Evolutionary conservation across 805 yeast species (phyloP), one percentile per base, ranked within the genome.

Genomic region (Wilhelminamyces savonicus): DNA sequence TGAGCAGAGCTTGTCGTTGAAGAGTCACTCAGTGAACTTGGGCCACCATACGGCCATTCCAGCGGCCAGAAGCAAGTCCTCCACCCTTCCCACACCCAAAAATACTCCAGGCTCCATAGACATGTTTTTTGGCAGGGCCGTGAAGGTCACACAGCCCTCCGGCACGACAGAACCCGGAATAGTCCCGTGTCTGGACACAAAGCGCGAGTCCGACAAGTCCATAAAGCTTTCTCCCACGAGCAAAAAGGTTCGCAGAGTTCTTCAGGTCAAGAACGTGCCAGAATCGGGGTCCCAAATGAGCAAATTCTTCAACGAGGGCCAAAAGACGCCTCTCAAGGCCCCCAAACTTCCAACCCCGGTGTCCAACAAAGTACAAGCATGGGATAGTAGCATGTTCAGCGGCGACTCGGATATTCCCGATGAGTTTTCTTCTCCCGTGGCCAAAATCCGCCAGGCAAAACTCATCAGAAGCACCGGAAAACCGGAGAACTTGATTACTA

Each of bases 351-450:
- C 12, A 14, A 23, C 9, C 5, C 24, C 15, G 10, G 15, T 26
- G 6, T 21, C 19, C 13, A 11, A n/a, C 14, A 27, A 22, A 3
- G 17, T 29, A 11, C 37, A 16, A 14, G 37, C 26, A 4, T 33
- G 34, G 10, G 46, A 44, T 24, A 29, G 37, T 14, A 41, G 48
- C 17, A 33, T 36, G 18, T 15, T 39, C 7, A 34, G 45, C 5
- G 56, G 56, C 7, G 62, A 58, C 25, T 56, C 62, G 2, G 62
- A 58, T 21, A 40, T 57, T 13, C 48, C 63, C 2, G 54, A 50
- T 4, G 63, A 57, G 19, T 31, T 36, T 15, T 48, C 59, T 3
- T 53, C 58, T 3, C 57, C 62, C 24, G 30, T 41, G 29, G 20
- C n/a, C 20, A 17, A 22, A 22, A 18, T 16, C n/a, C 11, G 16